Evolutionary conservation across 352 stramenopile species (phyloP).

Genomic region (Globisporangium cylindrosporum): DNA sequence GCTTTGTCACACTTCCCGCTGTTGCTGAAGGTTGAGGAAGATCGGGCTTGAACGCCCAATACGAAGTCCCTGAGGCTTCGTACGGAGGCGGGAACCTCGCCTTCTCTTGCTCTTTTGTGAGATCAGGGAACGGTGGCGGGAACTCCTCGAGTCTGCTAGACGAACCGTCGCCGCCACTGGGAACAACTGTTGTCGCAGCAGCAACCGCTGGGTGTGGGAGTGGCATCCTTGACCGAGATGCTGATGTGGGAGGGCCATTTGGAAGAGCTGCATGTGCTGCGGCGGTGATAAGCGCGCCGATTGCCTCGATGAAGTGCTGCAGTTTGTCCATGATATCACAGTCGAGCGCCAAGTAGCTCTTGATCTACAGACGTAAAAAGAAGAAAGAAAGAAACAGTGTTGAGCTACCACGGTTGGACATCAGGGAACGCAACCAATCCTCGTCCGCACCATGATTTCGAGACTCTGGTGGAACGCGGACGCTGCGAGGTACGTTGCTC

Average conservation of each 20-base stretch:
- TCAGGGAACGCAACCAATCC: not conserved
- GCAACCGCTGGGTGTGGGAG: slow-evolving; percentile 6
- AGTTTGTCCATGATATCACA: slow-evolving; percentile 25
- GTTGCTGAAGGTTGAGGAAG: slow-evolving; percentile 1
- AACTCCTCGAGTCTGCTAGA: slow-evolving; percentile 12
- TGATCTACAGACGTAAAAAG: slow-evolving; percentile 17
- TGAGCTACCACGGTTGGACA: not conserved
- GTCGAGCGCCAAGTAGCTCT: slow-evolving; percentile 29
- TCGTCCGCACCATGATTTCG: slow-evolving; percentile 25
- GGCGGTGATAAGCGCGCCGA: slow-evolving; percentile 25
- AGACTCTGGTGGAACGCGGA: slow-evolving; percentile 40
- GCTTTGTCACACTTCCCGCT: not conserved
- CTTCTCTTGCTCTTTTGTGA: slow-evolving; percentile 16
- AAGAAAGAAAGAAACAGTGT: not conserved
- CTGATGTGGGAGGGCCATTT: not conserved
- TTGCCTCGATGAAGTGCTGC: slow-evolving; percentile 32
- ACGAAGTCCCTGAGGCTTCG: slow-evolving; percentile 24
- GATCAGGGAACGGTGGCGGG: slow-evolving; percentile 40
- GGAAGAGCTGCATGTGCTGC: not conserved
- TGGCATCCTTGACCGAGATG: too few species aligned
- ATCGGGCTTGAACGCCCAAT: slow-evolving; percentile 21
- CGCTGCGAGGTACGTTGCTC: slow-evolving; percentile 38
- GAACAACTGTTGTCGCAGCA: not conserved
- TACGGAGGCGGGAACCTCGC: slow-evolving; percentile 36
- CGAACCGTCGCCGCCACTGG: too few species aligned